These are phyloP conservation scores for Pseudopithomyces maydicus DNA, from an alignment of 2,329 filamentous ascomycete species.

Conservation along the genomic window DNA sequence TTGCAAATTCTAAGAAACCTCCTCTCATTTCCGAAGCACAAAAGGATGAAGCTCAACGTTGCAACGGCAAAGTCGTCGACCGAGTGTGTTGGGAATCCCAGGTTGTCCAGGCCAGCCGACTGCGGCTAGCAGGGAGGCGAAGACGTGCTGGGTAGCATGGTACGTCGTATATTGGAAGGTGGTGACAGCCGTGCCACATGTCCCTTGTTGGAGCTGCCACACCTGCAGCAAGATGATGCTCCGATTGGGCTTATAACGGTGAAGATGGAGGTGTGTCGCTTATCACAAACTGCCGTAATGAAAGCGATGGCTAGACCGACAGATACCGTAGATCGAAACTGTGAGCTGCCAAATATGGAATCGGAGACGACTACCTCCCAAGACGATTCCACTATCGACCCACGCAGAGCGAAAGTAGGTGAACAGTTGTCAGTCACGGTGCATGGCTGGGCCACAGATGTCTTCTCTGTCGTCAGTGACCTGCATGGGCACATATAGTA, in stretches of 20 bases:
- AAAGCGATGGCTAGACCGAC: background rate
- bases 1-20: background rate
- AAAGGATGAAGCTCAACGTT: background rate
- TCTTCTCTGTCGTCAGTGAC: too few species aligned
- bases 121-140: background rate
- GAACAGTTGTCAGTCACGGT: too few species aligned
- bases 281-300: background rate
- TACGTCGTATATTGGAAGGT: background rate
- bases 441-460: too few species aligned
- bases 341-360: background rate
- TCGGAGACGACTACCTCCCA: too few species aligned
- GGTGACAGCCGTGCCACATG: background rate
- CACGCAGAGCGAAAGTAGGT: too few species aligned
- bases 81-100: too few species aligned
- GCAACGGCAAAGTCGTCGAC: background rate
- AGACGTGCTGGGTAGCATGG: background rate
- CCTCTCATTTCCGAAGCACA: background rate
- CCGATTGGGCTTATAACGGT: slow-evolving; percentile 2
- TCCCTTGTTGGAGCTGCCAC: background rate
- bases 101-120: too few species aligned
- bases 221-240: background rate
- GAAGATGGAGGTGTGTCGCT: background rate
- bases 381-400: too few species aligned
- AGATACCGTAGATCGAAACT: background rate
- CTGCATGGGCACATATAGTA: too few species aligned